A percentile compares a stretch with the other conserved stretches of the same genome.
Conservation (phyloP, 768 basidiomycete species). For the Calocybe indica region DNA sequence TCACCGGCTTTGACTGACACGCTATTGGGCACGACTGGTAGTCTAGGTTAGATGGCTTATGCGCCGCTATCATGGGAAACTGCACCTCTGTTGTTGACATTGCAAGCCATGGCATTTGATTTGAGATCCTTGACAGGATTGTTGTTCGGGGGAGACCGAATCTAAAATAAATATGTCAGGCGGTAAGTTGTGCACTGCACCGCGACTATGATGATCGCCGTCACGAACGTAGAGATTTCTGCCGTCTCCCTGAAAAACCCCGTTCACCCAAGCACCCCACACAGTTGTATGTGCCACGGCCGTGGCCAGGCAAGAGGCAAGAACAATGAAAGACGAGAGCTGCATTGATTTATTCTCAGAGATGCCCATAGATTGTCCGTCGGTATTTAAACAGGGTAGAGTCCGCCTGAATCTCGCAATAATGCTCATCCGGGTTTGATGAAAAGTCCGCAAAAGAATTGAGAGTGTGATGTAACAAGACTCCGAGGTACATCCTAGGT, state of each 20-base stretch:
- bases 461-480: no score
- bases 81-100: slow-evolving; percentile 25
- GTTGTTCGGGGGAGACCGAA: slow-evolving; percentile 30
- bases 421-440: no score
- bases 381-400: no score
- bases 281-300: slow-evolving; percentile 26
- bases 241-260: slow-evolving; percentile 28
- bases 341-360: slow-evolving; percentile 12
- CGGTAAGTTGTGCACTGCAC: not conserved
- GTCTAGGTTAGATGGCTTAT: not conserved
- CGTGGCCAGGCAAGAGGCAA: slow-evolving; percentile 16
- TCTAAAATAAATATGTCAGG: slow-evolving; percentile 11
- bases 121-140: slow-evolving; percentile 29
- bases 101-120: slow-evolving; percentile 23
- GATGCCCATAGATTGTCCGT: no score
- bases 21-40: slow-evolving; percentile 20
- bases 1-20: slow-evolving; percentile 25
- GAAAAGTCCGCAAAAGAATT: no score
- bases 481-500: no score
- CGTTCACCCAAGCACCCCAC: slow-evolving; percentile 32
- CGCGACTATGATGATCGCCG: not conserved
- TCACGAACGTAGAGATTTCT: slow-evolving; percentile 22
- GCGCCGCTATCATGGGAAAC: not conserved
- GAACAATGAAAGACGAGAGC: slow-evolving; percentile 11
- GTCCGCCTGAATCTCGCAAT: slow-evolving; percentile 8